These are phyloP conservation scores for Delonix regia DNA, from an alignment of 306 rosid genomes.

Conservation along the genomic window DNA sequence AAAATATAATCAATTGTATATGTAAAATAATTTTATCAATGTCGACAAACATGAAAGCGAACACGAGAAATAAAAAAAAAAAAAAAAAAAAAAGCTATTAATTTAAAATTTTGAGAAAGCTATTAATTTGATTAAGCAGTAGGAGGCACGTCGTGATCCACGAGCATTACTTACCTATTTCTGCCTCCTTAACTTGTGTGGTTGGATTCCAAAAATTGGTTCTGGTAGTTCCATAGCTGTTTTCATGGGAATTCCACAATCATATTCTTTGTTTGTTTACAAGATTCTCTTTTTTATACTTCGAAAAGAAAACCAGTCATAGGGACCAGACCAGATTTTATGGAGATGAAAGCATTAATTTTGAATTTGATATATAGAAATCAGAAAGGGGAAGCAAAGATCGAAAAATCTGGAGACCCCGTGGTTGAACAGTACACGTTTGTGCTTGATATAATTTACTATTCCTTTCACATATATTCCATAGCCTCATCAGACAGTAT, in stretches of 20 bases:
- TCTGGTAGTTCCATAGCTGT: neutral
- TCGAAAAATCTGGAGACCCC: conserved; percentile 13
- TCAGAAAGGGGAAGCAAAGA: neutral
- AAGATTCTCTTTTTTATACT: neutral
- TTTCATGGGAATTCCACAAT: neutral
- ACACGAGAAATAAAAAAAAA: no score
- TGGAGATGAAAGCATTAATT: neutral
- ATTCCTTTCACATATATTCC: no score
- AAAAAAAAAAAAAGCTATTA: no score
- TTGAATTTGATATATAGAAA: neutral
- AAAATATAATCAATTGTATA: no score
- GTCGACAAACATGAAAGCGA: no score
- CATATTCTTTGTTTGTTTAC: neutral
- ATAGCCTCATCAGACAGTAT: no score
- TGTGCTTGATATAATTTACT: no score
- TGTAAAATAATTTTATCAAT: no score
- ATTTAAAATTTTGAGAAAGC: no score
- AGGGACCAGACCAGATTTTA: neutral
- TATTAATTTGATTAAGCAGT: neutral
- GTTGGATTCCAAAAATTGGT: neutral
- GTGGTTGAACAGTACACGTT: neutral
- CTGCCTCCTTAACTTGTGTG: neutral
- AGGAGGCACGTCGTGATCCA: neutral
- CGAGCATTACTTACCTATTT: neutral
- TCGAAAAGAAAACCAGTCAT: neutral